A percentile compares a stretch with the other conserved stretches of the same genome.
phyloP scores from a whole-genome alignment of 2,329 filamentous ascomycete genomes.

The Alternaria longipes region DNA sequence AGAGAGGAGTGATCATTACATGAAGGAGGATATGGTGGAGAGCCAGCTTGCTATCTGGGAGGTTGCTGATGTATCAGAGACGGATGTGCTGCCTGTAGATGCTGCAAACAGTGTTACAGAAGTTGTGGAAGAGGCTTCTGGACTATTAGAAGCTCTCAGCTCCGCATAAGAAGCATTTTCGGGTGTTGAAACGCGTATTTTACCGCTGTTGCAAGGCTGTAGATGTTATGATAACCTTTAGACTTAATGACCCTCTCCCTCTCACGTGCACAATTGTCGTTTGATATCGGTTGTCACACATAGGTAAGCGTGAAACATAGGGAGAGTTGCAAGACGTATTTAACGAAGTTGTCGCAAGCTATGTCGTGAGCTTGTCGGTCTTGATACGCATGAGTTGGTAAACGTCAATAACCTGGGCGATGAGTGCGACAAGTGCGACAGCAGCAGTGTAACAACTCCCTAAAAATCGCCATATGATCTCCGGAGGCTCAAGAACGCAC shows the following conservation, averaged over 20 bases:
- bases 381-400: too few species aligned
- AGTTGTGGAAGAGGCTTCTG: conserved; percentile 1
- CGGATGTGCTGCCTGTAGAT: conserved; percentile 49
- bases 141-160: neutral
- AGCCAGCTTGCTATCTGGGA: conserved; percentile 36
- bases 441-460: neutral
- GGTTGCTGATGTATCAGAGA: conserved; percentile 37
- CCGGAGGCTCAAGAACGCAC: neutral
- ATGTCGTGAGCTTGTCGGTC: neutral
- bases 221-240: too few species aligned
- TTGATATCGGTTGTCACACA: too few species aligned
- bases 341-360: too few species aligned
- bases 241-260: too few species aligned
- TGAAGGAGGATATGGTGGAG: conserved; percentile 49
- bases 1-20: conserved; percentile 48
- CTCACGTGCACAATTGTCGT: too few species aligned
- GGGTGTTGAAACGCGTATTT: neutral
- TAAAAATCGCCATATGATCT: neutral
- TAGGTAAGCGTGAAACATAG: too few species aligned
- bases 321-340: too few species aligned
- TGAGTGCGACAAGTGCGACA: neutral
- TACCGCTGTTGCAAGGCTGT: too few species aligned
- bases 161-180: neutral
- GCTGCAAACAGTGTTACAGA: conserved; percentile 16
- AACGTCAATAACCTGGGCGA: neutral